Conservation (phyloP, 176 grass and related monocot genomes). For the Carex pumila region DNA sequence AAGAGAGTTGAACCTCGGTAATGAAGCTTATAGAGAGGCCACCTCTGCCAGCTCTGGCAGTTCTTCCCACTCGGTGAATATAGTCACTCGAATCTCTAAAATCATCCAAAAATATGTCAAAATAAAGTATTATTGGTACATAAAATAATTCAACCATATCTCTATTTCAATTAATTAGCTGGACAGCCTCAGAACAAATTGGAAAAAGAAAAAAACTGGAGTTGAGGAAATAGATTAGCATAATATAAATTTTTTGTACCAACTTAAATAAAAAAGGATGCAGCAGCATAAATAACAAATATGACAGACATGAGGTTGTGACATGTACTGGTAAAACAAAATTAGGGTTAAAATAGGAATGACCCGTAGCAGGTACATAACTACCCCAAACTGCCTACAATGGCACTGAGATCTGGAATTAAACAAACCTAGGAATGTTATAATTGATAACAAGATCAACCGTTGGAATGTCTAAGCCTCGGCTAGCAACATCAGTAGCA, state of each 20-base stretch:
- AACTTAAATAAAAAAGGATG: neutral
- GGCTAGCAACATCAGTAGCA: slow-evolving; percentile 78
- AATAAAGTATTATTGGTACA: neutral
- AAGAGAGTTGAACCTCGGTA: slow-evolving; percentile 47
- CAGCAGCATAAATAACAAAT: neutral
- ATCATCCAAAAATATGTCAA: neutral
- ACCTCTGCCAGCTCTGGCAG: slow-evolving; percentile 81
- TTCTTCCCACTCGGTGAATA: slow-evolving; percentile 87
- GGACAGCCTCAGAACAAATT: too few species aligned
- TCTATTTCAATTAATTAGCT: neutral
- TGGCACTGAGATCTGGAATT: neutral
- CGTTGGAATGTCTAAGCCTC: slow-evolving; percentile 95
- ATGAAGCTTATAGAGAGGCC: slow-evolving; percentile 81
- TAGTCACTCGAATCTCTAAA: slow-evolving; percentile 72
- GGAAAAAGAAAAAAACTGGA: neutral
- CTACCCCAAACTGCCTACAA: neutral
- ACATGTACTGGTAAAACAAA: neutral
- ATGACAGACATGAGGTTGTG: neutral
- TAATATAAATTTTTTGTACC: neutral
- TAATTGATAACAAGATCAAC: slow-evolving; percentile 99
- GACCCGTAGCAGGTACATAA: neutral
- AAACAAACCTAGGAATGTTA: slow-evolving; percentile 61
- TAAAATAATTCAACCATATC: neutral
- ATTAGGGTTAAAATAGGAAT: slow-evolving; percentile 13
- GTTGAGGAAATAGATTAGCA: neutral